Evolutionary conservation across 2,329 filamentous ascomycete species (phyloP).

Genomic region (Aspergillus vadensis): DNA sequence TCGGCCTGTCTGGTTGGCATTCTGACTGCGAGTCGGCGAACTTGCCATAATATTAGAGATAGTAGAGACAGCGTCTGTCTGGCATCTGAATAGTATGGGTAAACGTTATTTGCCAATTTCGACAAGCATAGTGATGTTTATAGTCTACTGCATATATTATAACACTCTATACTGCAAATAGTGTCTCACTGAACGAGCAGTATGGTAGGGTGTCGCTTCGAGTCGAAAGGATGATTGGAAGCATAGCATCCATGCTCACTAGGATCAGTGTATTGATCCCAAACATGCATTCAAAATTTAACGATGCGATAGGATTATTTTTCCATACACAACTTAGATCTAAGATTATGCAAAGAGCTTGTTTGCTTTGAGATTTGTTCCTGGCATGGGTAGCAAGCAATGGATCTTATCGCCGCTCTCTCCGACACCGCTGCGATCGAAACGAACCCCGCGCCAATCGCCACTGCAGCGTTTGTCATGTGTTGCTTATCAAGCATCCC

Average conservation of each 20-base stretch:
- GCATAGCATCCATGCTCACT: no score
- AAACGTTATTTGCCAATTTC: no score
- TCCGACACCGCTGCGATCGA: slow-evolving; percentile 22
- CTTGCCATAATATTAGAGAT: neutral
- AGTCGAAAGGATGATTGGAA: no score
- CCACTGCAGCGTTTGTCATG: slow-evolving; percentile 33
- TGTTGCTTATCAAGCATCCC: slow-evolving; percentile 36
- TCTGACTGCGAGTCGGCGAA: neutral
- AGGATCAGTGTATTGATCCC: no score
- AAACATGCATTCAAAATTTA: no score
- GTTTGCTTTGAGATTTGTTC: neutral
- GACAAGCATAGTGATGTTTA: no score
- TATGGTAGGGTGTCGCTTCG: no score
- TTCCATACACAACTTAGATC: neutral
- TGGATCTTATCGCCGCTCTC: slow-evolving; percentile 16
- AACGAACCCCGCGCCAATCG: slow-evolving; percentile 28
- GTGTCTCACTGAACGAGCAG: no score
- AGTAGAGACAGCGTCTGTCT: neutral
- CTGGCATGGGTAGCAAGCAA: neutral
- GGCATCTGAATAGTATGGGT: neutral
- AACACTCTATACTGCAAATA: no score
- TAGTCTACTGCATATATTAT: no score
- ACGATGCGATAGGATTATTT: neutral
- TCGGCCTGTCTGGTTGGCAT: neutral
- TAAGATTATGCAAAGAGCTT: neutral